Conservation (phyloP, 2,329 filamentous ascomycete species). For the Venturia pyrina region DNA sequence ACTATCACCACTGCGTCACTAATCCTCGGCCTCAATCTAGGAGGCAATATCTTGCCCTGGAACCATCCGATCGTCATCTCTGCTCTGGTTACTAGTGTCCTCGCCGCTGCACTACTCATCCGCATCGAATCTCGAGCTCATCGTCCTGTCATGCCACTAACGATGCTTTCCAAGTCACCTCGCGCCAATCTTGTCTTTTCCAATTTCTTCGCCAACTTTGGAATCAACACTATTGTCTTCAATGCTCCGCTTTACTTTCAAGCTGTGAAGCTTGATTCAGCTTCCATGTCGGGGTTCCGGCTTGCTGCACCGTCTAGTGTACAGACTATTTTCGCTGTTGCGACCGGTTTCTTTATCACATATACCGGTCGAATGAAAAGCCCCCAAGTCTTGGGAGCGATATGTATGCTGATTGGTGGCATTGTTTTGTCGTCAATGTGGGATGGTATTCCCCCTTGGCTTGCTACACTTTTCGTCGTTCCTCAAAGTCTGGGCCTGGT, state of each 20-base stretch:
- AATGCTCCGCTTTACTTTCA: constrained; percentile 61
- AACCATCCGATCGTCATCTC: constrained; percentile 38
- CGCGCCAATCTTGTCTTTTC: constrained; percentile 40
- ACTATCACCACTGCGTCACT: constrained; percentile 37
- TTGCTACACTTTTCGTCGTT: constrained; percentile 31
- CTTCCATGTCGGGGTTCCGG: constrained; percentile 62
- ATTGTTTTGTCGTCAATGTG: constrained; percentile 27
- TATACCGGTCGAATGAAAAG: constrained; percentile 32
- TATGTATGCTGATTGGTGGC: constrained; percentile 27
- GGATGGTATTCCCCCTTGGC: constrained; percentile 28
- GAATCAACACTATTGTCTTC: constrained; percentile 51
- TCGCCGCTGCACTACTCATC: constrained; percentile 32
- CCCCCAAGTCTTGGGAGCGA: constrained; percentile 29
- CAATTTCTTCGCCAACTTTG: constrained; percentile 41
- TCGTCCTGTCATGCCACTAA: constrained; percentile 41
- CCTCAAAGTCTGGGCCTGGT: constrained; percentile 29
- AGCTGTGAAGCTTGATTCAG: constrained; percentile 42
- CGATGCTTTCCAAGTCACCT: constrained; percentile 36
- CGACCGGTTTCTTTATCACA: constrained; percentile 34
- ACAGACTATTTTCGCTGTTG: constrained; percentile 31
- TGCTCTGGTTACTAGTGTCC: constrained; percentile 32
- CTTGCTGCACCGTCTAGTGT: constrained; percentile 54
- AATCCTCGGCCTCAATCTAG: constrained; percentile 42
- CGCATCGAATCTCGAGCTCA: constrained; percentile 27
- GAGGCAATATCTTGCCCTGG: constrained; percentile 44